Evolutionary conservation across 306 rosid genomes (phyloP).

Genomic region (Vigna angularis): DNA sequence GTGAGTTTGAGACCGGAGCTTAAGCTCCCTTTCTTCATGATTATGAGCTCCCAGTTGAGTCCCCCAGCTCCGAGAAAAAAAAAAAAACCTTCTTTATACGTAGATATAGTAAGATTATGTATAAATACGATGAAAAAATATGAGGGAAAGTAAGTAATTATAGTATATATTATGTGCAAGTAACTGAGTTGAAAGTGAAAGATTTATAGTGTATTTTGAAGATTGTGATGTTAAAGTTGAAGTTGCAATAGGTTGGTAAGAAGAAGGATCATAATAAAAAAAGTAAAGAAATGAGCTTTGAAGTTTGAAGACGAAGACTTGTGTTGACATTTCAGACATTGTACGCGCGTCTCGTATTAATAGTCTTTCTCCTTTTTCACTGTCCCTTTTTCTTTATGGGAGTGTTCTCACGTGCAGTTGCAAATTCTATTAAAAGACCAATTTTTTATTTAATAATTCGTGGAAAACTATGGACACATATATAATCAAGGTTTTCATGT

Average conservation of each 20-base stretch:
- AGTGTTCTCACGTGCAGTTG: conserved; percentile 25
- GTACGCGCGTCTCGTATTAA: background rate
- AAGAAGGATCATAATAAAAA: conserved; percentile 9
- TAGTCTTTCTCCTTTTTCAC: background rate
- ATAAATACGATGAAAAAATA: background rate
- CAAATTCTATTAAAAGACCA: background rate
- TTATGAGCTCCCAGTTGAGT: conserved; percentile 34
- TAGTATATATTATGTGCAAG: background rate
- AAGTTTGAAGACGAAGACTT: conserved; percentile 18
- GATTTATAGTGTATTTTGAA: background rate
- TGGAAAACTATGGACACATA: background rate
- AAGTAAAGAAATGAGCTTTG: background rate
- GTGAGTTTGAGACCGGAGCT: conserved; percentile 66
- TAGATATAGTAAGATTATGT: background rate
- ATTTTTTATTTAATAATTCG: background rate
- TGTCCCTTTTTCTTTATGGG: background rate
- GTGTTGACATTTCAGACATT: conserved; percentile 44
- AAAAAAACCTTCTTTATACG: background rate
- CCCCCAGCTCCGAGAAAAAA: background rate
- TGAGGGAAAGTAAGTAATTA: conserved; percentile 8
- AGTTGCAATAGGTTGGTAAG: conserved; percentile 1
- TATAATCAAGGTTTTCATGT: too few relatives aligned
- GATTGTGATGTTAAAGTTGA: conserved; percentile 2
- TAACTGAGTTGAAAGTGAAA: background rate
- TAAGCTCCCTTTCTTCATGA: conserved; percentile 71